Evolutionary conservation across 495 filamentous ascomycete species (phyloP).

Genomic region (Podospora pseudoanserina): DNA sequence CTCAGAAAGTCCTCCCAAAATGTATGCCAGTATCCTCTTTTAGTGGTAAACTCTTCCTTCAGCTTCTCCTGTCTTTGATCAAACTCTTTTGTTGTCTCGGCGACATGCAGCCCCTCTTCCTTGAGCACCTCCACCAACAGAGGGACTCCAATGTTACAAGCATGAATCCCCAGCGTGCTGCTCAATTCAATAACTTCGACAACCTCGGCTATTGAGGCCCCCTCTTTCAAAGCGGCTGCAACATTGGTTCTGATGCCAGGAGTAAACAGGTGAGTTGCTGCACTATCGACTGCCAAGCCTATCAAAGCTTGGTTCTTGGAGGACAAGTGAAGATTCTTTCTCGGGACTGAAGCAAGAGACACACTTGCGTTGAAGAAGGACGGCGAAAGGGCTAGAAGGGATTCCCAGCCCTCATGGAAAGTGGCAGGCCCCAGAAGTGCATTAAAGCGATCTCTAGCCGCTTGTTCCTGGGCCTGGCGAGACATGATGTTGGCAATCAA

Average conservation of each 20-base stretch:
- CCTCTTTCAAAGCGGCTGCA: constrained; percentile 27
- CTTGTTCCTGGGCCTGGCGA: no score
- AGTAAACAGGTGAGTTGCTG: constrained; percentile 39
- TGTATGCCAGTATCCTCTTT: constrained; percentile 44
- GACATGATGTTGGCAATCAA: no score
- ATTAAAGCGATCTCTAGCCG: constrained; percentile 12
- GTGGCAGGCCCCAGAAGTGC: constrained; percentile 18
- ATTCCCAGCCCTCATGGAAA: constrained; percentile 31
- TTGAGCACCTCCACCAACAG: constrained; percentile 40
- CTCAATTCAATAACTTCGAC: constrained; percentile 40
- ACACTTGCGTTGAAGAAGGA: constrained; percentile 35
- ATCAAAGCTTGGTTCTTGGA: constrained; percentile 41
- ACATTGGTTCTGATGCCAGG: constrained; percentile 37
- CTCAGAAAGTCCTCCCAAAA: constrained; percentile 44
- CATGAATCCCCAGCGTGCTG: constrained; percentile 42
- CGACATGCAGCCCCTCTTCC: constrained; percentile 32
- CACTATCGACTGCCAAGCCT: constrained; percentile 36
- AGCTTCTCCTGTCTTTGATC: constrained; percentile 28
- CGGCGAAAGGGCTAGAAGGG: constrained; percentile 32
- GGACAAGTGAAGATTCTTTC: constrained; percentile 31
- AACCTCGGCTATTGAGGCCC: constrained; percentile 37
- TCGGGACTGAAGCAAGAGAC: constrained; percentile 29
- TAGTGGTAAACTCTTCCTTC: constrained; percentile 30
- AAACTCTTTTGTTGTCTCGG: constrained; percentile 28
- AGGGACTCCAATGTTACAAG: constrained; percentile 44